Conservation (phyloP, 2,329 filamentous ascomycete species). For the Coniochaeta pulveracea region DNA sequence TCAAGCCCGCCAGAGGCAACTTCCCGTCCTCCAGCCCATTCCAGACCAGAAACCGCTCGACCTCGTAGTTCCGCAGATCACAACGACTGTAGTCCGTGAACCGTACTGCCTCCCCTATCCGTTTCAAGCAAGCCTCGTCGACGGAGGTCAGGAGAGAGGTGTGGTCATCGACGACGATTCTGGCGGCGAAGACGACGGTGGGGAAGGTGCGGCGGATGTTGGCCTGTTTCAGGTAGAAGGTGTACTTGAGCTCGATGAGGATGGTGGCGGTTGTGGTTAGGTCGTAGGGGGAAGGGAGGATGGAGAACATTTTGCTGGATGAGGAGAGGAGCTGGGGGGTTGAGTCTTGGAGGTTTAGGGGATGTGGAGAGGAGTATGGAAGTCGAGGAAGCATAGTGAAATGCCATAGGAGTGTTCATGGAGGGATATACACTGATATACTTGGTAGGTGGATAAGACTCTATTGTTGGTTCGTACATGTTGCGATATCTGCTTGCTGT, state of each 20-base stretch:
- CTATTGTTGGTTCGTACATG: no score
- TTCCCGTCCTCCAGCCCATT: not conserved
- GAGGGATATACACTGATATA: no score
- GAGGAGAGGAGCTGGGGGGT: no score
- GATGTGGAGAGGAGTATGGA: no score
- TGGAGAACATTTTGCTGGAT: not conserved
- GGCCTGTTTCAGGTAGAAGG: constrained; percentile 1
- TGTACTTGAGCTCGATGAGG: constrained; percentile 1
- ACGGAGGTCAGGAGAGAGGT: not conserved
- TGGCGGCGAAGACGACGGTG: not conserved
- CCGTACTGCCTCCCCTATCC: not conserved
- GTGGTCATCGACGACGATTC: not conserved
- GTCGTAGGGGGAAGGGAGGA: not conserved
- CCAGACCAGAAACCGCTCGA: constrained; percentile 2
- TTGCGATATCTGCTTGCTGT: no score
- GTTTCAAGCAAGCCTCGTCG: not conserved
- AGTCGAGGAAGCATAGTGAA: no score
- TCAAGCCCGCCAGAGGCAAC: not conserved
- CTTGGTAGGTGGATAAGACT: no score
- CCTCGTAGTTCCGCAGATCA: constrained; percentile 1
- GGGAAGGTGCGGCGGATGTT: not conserved
- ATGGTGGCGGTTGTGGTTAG: not conserved
- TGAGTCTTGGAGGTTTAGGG: no score
- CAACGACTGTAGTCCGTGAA: not conserved
- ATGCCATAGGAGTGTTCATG: no score